A percentile compares a stretch with the other conserved stretches of the same genome.
These are phyloP conservation scores for Geranium rotundifolium DNA, from an alignment of 345 rosid genomes.

Conservation along the genomic window DNA sequence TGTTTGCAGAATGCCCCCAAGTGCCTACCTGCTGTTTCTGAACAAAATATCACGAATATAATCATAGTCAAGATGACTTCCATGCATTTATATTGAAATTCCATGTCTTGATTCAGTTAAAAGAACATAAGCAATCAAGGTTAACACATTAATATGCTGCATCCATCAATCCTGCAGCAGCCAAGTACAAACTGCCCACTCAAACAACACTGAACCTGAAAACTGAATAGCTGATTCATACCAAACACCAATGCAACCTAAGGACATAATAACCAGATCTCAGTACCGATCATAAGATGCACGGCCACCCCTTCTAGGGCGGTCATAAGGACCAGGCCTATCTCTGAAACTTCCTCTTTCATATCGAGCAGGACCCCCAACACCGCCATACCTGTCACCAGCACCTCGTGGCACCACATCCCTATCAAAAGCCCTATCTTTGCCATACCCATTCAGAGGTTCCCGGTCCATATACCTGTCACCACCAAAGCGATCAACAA, in stretches of 20 bases:
- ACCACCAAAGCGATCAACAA: background rate
- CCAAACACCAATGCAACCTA: background rate
- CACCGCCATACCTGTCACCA: background rate
- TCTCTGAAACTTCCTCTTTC: background rate
- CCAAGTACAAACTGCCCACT: background rate
- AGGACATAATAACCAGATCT: background rate
- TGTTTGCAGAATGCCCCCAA: too few species aligned
- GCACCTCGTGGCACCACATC: background rate
- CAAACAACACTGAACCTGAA: background rate
- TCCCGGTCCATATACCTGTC: background rate
- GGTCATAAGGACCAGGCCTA: constrained; percentile 2
- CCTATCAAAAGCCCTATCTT: background rate
- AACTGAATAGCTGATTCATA: background rate
- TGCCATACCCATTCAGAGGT: constrained; percentile 2
- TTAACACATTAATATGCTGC: background rate
- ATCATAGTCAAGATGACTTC: background rate
- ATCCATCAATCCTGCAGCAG: constrained; percentile 1
- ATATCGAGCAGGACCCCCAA: constrained; percentile 16
- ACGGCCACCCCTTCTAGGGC: constrained; percentile 1
- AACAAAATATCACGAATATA: too few species aligned
- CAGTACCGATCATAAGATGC: background rate
- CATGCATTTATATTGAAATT: background rate
- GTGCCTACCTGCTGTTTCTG: too few species aligned
- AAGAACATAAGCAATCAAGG: background rate
- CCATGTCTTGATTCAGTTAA: background rate